Evolutionary conservation across 345 rosid genomes (phyloP).

Genomic region (Eucalyptus marginata): DNA sequence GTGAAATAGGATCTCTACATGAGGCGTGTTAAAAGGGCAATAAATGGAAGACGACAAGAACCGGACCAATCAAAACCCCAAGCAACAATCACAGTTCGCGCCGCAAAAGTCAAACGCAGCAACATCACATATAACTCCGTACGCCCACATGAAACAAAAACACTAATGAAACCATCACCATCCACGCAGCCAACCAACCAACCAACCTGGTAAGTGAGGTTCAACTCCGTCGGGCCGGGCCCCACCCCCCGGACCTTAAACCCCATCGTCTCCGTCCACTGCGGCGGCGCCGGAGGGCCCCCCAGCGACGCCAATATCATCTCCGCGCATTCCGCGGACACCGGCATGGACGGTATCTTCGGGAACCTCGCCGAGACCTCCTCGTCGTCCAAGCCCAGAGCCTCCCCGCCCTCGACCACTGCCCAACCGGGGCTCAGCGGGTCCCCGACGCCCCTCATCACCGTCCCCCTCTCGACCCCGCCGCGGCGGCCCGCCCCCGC

Average conservation of each 20-base stretch:
- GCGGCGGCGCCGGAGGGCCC: conserved; percentile 43
- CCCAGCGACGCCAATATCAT: conserved; percentile 49
- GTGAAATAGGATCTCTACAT: background rate
- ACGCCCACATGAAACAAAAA: background rate
- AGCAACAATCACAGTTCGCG: background rate
- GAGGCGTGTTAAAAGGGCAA: background rate
- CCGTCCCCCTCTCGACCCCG: conserved; percentile 78
- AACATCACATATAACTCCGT: background rate
- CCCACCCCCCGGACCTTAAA: conserved; percentile 35
- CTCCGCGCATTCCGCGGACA: conserved; percentile 58
- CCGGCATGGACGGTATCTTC: conserved; percentile 66
- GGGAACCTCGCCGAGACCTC: conserved; percentile 55
- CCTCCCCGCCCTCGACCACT: conserved; percentile 63
- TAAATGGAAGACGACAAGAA: background rate
- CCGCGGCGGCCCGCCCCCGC: conserved; percentile 7
- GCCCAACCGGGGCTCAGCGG: conserved; percentile 92
- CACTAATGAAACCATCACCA: background rate
- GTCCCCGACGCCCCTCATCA: conserved; percentile 93
- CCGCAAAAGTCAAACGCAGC: background rate
- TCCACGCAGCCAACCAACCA: conserved; percentile 18
- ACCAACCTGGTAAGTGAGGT: conserved; percentile 73
- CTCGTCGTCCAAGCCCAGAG: conserved; percentile 41
- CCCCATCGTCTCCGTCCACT: conserved; percentile 41
- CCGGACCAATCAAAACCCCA: background rate
- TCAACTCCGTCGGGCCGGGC: conserved; percentile 57